These are phyloP conservation scores for Letharia columbiana DNA, from an alignment of 495 filamentous ascomycete genomes.

Conservation along the genomic window DNA sequence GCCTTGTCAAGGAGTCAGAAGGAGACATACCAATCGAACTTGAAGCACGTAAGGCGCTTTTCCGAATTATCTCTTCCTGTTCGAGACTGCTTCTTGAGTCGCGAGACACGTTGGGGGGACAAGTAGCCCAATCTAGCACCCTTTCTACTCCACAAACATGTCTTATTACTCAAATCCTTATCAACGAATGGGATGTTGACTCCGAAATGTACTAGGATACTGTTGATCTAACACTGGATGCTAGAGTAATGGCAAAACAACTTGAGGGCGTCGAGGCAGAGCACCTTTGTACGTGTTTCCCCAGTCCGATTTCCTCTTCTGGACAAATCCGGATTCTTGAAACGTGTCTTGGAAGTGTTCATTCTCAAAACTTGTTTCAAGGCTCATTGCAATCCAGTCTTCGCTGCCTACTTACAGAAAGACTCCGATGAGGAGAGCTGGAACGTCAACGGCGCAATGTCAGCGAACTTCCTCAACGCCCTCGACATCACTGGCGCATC, in stretches of 20 bases:
- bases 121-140: no score
- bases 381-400: constrained; percentile 30
- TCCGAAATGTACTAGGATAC: constrained; percentile 6
- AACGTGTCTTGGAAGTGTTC: no score
- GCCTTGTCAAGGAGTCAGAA: constrained; percentile 39
- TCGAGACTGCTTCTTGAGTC: no score
- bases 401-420: constrained; percentile 41
- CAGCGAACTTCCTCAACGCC: constrained; percentile 43
- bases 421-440: constrained; percentile 37
- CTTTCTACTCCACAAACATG: no score
- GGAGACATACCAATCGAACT: constrained; percentile 32
- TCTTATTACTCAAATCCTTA: no score
- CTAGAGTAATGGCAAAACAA: constrained; percentile 36
- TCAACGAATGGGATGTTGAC: no score
- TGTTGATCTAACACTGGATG: constrained; percentile 37
- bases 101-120: no score
- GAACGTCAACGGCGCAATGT: constrained; percentile 40
- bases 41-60: constrained; percentile 32
- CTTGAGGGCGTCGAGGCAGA: constrained; percentile 37
- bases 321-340: no score
- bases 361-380: no score
- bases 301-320: neutral
- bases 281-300: constrained; percentile 22
- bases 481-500: constrained; percentile 38
- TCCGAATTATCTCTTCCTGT: no score